Percentiles rank a stretch among this genome's conserved stretches.
These are phyloP conservation scores for Collybia sordida DNA, from an alignment of 768 basidiomycete genomes.

Conservation along the genomic window DNA sequence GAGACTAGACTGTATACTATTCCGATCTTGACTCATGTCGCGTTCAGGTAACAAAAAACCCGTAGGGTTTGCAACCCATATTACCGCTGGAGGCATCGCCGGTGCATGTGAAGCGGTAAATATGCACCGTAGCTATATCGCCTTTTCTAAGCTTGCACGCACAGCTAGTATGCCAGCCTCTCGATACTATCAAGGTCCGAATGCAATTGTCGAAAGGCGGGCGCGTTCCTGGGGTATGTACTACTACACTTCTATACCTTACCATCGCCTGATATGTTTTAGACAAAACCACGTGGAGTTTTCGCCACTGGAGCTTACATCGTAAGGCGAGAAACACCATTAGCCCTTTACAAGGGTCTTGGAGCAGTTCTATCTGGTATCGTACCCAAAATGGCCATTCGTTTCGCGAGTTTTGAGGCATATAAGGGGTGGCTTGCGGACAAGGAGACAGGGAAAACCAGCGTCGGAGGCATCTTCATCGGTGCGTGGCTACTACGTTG, in stretches of 20 bases:
- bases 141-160: neutral
- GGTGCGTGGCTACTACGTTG: constrained; percentile 45
- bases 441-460: constrained; percentile 75
- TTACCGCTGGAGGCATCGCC: constrained; percentile 92
- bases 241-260: neutral
- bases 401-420: constrained; percentile 95
- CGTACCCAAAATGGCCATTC: constrained; percentile 99
- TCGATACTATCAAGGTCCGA: constrained; percentile 99
- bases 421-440: constrained; percentile 87
- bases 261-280: constrained; percentile 7
- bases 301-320: constrained; percentile 89
- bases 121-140: neutral
- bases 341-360: constrained; percentile 97
- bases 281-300: constrained; percentile 94
- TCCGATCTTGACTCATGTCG: constrained; percentile 39
- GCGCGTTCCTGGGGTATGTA: constrained; percentile 76
- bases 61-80: constrained; percentile 84
- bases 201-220: constrained; percentile 95
- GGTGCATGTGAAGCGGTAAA: constrained; percentile 91
- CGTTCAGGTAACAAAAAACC: constrained; percentile 66
- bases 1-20: constrained; percentile 1
- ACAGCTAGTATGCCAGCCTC: constrained; percentile 83
- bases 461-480: constrained; percentile 79
- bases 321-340: constrained; percentile 85
- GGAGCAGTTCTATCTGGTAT: constrained; percentile 97